A percentile compares a stretch with the other conserved stretches of the same genome.
Conservation (phyloP, 768 basidiomycete species). For the Kondoa malvinella region DNA sequence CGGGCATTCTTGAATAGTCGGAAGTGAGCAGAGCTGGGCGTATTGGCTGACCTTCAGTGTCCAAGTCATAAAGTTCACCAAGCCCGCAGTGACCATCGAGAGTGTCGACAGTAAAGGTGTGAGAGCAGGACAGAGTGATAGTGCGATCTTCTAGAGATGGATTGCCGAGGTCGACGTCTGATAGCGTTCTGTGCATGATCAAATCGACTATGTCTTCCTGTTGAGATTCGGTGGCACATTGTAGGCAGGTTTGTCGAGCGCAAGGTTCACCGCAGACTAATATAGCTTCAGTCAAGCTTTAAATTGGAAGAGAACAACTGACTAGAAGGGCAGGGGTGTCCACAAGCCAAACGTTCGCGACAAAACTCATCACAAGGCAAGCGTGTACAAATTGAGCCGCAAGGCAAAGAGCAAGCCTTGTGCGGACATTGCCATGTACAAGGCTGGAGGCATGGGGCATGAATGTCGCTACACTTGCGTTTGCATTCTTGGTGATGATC, state of each 20-base stretch:
- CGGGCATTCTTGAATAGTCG: slow-evolving; percentile 37
- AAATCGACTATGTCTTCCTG: slow-evolving; percentile 43
- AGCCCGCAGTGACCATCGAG: slow-evolving; percentile 47
- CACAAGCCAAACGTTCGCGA: slow-evolving; percentile 39
- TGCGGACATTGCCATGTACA: neutral
- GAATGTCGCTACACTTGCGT: too few relatives aligned
- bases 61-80: slow-evolving; percentile 39
- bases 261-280: slow-evolving; percentile 50
- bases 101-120: slow-evolving; percentile 54
- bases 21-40: slow-evolving; percentile 36
- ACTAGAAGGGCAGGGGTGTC: slow-evolving; percentile 50
- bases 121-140: slow-evolving; percentile 49
- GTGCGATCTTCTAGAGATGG: too few relatives aligned
- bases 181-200: slow-evolving; percentile 41
- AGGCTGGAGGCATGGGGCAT: too few relatives aligned
- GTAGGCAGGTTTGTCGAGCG: slow-evolving; percentile 40
- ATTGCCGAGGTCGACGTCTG: slow-evolving; percentile 39
- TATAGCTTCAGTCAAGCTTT: neutral
- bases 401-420: neutral
- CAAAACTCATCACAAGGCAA: slow-evolving; percentile 50
- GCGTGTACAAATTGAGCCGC: slow-evolving; percentile 43
- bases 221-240: slow-evolving; percentile 37
- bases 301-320: neutral
- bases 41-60: slow-evolving; percentile 36
- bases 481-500: too few relatives aligned